Percentiles rank a stretch among this genome's conserved stretches.
phyloP scores from a whole-genome alignment of 78 protist species.

The Dictyostelium capitatum region DNA sequence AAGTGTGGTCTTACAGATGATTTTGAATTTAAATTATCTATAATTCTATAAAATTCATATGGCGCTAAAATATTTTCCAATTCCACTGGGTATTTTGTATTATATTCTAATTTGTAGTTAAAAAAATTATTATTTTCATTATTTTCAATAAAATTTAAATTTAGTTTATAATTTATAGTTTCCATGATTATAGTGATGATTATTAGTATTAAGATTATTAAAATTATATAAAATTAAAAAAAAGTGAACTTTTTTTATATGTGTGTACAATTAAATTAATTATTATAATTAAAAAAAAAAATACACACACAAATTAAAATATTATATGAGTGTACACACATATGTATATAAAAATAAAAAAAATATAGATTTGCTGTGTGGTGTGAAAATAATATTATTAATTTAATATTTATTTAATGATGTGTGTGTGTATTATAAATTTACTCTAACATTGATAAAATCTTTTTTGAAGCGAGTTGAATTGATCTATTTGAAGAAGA shows the following conservation, averaged over 20 bases:
- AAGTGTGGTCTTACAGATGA: neutral
- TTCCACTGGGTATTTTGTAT: neutral
- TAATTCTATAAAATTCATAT: neutral
- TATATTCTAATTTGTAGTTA: neutral
- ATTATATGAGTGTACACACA: too few relatives aligned
- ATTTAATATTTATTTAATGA: neutral
- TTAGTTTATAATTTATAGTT: neutral
- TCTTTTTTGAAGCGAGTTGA: slow-evolving; percentile 56
- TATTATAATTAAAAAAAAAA: neutral
- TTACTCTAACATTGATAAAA: slow-evolving; percentile 34
- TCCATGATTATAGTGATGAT: neutral
- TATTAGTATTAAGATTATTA: too few relatives aligned
- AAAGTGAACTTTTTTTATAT: too few relatives aligned
- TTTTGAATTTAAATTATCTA: neutral
- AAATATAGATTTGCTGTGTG: neutral
- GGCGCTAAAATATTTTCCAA: neutral
- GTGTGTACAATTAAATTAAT: neutral
- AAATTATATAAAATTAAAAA: too few relatives aligned
- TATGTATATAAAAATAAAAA: too few relatives aligned
- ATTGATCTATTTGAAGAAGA: slow-evolving; percentile 19
- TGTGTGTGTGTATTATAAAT: neutral
- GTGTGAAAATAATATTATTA: too few relatives aligned
- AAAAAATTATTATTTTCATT: neutral
- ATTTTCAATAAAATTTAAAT: neutral
- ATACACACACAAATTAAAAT: too few relatives aligned